Evolutionary conservation across 2,329 filamentous ascomycete species (phyloP).

Genomic region (Cryphonectria carpinicola): DNA sequence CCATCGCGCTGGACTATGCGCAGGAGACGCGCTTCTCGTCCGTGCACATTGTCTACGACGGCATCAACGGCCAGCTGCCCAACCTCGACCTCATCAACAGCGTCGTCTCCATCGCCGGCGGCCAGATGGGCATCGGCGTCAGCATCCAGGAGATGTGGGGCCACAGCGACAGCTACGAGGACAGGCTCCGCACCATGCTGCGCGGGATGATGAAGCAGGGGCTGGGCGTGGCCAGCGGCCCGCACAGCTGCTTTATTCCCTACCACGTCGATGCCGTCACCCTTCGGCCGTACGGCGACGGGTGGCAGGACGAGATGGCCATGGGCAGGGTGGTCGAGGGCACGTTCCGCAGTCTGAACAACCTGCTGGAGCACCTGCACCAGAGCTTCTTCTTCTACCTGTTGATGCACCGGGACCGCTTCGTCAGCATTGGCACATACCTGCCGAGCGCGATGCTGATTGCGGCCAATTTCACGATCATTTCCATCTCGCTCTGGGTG

Average conservation of each 20-base stretch:
- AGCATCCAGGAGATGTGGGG: slow-evolving; percentile 84
- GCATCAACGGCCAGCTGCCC: slow-evolving; percentile 91
- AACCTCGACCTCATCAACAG: slow-evolving; percentile 97
- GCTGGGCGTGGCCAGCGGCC: slow-evolving; percentile 83
- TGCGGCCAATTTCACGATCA: slow-evolving; percentile 92
- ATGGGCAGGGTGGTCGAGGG: slow-evolving; percentile 89
- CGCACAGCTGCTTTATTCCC: slow-evolving; percentile 94
- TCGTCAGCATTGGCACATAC: slow-evolving; percentile 98
- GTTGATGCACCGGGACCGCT: slow-evolving; percentile 86
- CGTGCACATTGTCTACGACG: slow-evolving; percentile 91
- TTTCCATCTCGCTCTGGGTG: slow-evolving; percentile 92
- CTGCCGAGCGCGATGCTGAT: slow-evolving; percentile 97
- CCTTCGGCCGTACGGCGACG: slow-evolving; percentile 83
- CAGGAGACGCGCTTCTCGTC: slow-evolving; percentile 83
- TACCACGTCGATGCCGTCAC: slow-evolving; percentile 98
- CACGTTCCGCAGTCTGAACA: slow-evolving; percentile 91
- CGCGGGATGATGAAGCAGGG: slow-evolving; percentile 92
- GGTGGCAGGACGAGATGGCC: slow-evolving; percentile 98
- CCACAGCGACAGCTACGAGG: slow-evolving; percentile 77
- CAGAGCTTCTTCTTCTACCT: slow-evolving; percentile 99
- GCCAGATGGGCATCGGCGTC: slow-evolving; percentile 88
- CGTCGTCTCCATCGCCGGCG: slow-evolving; percentile 81
- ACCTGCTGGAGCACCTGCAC: slow-evolving; percentile 92
- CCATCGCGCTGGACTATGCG: slow-evolving; percentile 90
- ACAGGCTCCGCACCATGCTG: slow-evolving; percentile 85